Evolutionary conservation across 257 asterid genomes (phyloP).

Genomic region (Vinca minor): DNA sequence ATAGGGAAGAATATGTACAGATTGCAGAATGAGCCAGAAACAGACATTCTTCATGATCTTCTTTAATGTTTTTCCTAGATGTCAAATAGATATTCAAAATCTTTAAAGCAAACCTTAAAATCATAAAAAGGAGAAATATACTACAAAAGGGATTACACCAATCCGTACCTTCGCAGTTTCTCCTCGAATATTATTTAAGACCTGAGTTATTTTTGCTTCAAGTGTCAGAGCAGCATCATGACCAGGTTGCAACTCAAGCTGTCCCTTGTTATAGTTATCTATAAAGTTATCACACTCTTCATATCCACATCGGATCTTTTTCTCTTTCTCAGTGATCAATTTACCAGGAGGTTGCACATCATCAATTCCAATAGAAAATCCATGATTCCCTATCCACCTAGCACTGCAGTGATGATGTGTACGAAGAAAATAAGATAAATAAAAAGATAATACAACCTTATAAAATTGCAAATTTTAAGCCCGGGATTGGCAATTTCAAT

Average conservation of each 20-base stretch:
- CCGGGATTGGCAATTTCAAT: neutral
- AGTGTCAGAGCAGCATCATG: conserved; percentile 83
- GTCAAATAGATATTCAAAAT: neutral
- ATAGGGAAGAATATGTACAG: neutral
- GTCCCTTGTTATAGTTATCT: conserved; percentile 55
- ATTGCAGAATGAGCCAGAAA: neutral
- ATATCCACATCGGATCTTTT: conserved; percentile 47
- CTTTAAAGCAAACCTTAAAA: neutral
- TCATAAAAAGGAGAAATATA: neutral
- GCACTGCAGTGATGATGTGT: conserved; percentile 46
- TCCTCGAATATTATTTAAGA: conserved; percentile 68
- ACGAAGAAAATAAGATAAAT: neutral
- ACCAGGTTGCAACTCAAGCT: conserved; percentile 71
- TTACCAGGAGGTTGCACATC: conserved; percentile 74
- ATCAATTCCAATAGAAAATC: conserved; percentile 92
- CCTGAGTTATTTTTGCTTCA: conserved; percentile 63
- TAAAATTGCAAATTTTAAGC: neutral
- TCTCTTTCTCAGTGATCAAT: conserved; percentile 52
- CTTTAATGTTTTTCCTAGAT: conserved; percentile 1
- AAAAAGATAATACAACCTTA: neutral
- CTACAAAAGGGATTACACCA: conserved; percentile 7
- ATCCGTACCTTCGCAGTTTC: conserved; percentile 57
- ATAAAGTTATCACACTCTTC: conserved; percentile 49
- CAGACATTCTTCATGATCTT: neutral
- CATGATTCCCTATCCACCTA: conserved; percentile 98